Percentiles rank a stretch among this genome's conserved stretches.
phyloP scores from a whole-genome alignment of 73 alveolate genomes.

The Paramecium tetraurelia region DNA sequence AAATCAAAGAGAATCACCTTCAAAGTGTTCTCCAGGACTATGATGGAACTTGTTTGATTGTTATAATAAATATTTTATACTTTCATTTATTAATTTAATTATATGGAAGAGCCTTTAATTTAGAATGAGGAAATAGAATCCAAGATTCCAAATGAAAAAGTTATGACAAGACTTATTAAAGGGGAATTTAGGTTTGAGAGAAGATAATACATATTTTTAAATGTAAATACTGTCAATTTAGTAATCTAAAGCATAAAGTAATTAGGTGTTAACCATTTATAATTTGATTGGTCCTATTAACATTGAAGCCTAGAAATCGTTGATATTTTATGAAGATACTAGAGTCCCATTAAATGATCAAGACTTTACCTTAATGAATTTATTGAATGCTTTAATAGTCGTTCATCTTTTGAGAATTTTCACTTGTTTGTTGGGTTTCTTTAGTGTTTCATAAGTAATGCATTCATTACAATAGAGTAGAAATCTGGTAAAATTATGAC shows the following conservation, averaged over 20 bases:
- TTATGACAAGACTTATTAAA: not conserved
- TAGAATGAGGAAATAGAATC: not conserved
- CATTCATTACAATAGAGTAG: not conserved
- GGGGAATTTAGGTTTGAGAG: slow-evolving; percentile 20
- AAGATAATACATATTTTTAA: slow-evolving; percentile 24
- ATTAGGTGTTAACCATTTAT: not conserved
- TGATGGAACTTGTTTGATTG: not conserved
- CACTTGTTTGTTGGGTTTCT: slow-evolving; percentile 24
- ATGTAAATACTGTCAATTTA: slow-evolving; percentile 28
- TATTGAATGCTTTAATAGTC: slow-evolving; percentile 30
- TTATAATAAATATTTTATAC: not conserved
- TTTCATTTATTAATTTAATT: not conserved
- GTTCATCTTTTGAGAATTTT: slow-evolving; percentile 6
- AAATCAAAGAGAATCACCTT: not conserved
- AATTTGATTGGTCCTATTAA: slow-evolving; percentile 15
- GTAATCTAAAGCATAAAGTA: not conserved
- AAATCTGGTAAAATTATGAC: slow-evolving; percentile 39
- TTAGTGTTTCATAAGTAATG: slow-evolving; percentile 19
- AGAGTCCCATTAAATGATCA: slow-evolving; percentile 25
- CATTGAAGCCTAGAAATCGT: slow-evolving; percentile 22
- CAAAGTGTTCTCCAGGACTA: not conserved
- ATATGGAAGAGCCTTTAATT: slow-evolving; percentile 11
- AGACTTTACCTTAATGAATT: not conserved
- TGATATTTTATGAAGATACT: slow-evolving; percentile 34
- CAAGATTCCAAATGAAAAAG: slow-evolving; percentile 7